These are phyloP conservation scores for Apiospora koreana DNA, from an alignment of 2,329 filamentous ascomycete species.

Conservation along the genomic window DNA sequence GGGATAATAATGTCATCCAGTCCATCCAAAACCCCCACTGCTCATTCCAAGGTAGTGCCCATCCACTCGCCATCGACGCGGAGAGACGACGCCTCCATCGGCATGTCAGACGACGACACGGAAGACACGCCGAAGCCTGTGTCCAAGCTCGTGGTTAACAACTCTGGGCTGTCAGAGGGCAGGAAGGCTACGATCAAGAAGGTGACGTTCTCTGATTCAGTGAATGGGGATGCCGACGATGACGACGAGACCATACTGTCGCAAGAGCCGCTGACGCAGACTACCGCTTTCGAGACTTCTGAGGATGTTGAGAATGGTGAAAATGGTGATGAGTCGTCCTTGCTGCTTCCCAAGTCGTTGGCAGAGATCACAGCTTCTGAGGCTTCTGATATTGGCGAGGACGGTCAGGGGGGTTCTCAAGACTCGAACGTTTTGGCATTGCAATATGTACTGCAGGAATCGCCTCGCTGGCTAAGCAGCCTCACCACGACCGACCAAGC, in stretches of 20 bases:
- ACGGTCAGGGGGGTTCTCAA: slow-evolving; percentile 9
- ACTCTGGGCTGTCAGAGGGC: not conserved
- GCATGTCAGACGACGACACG: not conserved
- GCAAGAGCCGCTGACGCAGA: slow-evolving; percentile 20
- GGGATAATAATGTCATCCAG: slow-evolving; percentile 25
- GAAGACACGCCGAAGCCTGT: not conserved
- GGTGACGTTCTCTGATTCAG: not conserved
- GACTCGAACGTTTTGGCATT: slow-evolving; percentile 20
- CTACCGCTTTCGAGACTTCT: slow-evolving; percentile 15
- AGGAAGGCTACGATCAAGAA: slow-evolving; percentile 1
- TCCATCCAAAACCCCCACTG: slow-evolving; percentile 13
- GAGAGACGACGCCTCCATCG: not conserved
- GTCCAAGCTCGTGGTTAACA: not conserved
- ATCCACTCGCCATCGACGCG: not conserved
- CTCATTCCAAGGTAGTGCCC: not conserved
- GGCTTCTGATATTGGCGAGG: not conserved
- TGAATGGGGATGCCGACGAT: not conserved
- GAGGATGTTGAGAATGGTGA: not conserved
- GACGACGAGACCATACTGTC: not conserved
- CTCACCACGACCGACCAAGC: slow-evolving; percentile 16
- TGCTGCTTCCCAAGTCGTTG: slow-evolving; percentile 18
- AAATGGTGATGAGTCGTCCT: not conserved
- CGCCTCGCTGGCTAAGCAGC: slow-evolving; percentile 22
- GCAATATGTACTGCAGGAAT: slow-evolving; percentile 23
- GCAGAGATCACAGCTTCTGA: slow-evolving; percentile 20